Conservation (phyloP, 192 early-diverging fungal genomes). For the Coemansia sp. region DNA sequence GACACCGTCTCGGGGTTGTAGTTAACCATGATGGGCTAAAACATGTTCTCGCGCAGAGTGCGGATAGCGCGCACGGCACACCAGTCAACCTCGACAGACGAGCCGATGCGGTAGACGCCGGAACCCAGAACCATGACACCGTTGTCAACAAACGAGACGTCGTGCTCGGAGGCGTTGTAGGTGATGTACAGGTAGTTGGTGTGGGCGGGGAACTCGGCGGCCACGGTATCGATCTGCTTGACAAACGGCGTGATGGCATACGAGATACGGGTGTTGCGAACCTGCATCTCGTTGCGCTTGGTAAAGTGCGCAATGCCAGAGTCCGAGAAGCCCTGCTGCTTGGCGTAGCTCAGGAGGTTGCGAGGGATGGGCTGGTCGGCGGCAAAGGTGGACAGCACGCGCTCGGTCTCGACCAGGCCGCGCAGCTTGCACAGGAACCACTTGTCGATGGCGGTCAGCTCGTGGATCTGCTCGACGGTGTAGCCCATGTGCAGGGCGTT, state of each 20-base stretch:
- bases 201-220: conserved; percentile 96
- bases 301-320: conserved; percentile 52
- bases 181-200: conserved; percentile 99
- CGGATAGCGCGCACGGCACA: conserved; percentile 96
- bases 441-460: conserved; percentile 89
- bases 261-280: conserved; percentile 77
- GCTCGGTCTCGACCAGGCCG: conserved; percentile 81
- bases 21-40: conserved; percentile 99
- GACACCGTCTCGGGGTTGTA: conserved; percentile 99
- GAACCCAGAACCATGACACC: conserved; percentile 96
- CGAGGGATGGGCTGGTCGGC: conserved; percentile 56
- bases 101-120: conserved; percentile 98
- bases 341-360: conserved; percentile 67
- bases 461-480: conserved; percentile 85
- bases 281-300: conserved; percentile 82
- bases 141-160: conserved; percentile 87
- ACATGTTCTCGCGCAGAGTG: conserved; percentile 76
- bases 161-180: conserved; percentile 93
- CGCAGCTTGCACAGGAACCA: conserved; percentile 98
- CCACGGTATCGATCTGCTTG: conserved; percentile 98
- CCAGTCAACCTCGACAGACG: conserved; percentile 99
- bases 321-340: conserved; percentile 98
- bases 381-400: conserved; percentile 51
- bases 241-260: conserved; percentile 87
- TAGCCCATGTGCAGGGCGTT: conserved; percentile 93